Conservation (phyloP, 208 protist species). For the Acanthamoeba royreba region DNA sequence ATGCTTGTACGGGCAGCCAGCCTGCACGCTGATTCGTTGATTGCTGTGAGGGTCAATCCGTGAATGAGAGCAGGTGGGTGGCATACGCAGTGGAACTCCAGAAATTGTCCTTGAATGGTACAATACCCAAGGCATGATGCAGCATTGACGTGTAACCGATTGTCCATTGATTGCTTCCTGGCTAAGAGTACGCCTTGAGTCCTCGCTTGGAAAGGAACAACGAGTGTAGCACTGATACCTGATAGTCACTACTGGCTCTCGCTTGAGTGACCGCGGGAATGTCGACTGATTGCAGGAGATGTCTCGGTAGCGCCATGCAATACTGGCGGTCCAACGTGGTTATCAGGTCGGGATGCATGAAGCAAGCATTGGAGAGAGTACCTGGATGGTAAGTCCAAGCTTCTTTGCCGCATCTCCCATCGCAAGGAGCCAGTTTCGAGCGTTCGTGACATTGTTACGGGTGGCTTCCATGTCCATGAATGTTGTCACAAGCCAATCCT, state of each 20-base stretch:
- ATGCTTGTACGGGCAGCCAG: not conserved
- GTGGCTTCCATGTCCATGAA: not conserved
- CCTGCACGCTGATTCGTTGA: not conserved
- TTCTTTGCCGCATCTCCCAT: constrained; percentile 15
- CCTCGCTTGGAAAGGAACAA: not conserved
- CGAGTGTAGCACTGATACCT: not conserved
- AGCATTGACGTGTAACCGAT: constrained; percentile 10
- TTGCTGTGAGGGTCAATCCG: not conserved
- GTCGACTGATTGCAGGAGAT: constrained; percentile 29
- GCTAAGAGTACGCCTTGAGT: not conserved
- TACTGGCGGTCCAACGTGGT: constrained; percentile 7
- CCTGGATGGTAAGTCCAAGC: constrained; percentile 22
- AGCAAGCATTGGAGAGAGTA: not conserved
- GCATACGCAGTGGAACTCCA: not conserved
- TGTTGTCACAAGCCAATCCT: constrained; percentile 17
- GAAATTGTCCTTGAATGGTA: constrained; percentile 50
- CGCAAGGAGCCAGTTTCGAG: not conserved
- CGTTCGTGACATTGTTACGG: not conserved
- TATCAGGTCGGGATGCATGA: not conserved
- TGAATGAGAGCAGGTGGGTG: not conserved
- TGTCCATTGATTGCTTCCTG: not conserved
- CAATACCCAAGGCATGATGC: not conserved
- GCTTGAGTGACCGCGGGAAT: not conserved
- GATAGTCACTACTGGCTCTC: not conserved
- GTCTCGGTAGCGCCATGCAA: constrained; percentile 4